These are phyloP conservation scores for Radiomyces spectabilis DNA, from an alignment of 192 early-diverging fungal species.

Conservation along the genomic window DNA sequence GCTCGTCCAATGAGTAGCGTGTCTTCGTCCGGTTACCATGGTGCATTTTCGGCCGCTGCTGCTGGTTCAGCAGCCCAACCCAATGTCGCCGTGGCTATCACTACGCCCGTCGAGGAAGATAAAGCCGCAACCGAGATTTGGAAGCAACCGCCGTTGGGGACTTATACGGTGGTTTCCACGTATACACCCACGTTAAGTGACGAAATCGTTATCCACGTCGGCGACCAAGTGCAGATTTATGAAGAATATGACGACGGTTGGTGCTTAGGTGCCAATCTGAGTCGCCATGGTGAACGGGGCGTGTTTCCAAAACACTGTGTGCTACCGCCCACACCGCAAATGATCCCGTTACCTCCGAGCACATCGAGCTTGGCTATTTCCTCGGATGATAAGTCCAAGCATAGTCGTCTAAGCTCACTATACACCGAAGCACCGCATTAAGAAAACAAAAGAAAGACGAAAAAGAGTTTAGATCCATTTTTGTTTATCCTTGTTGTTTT, in stretches of 20 bases:
- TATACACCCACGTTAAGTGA: constrained; percentile 48
- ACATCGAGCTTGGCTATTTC: too few relatives aligned
- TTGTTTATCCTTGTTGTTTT: too few relatives aligned
- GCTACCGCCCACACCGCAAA: too few relatives aligned
- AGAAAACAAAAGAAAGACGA: too few relatives aligned
- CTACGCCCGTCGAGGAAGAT: background rate
- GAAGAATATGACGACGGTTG: constrained; percentile 55
- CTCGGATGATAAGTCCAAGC: too few relatives aligned
- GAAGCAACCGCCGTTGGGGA: constrained; percentile 30
- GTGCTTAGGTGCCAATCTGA: constrained; percentile 45
- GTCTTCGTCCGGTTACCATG: background rate
- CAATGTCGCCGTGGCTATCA: background rate
- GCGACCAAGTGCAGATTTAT: constrained; percentile 44
- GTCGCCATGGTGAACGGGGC: constrained; percentile 35
- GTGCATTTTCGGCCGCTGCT: background rate
- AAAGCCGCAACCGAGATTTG: constrained; percentile 1
- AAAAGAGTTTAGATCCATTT: too few relatives aligned
- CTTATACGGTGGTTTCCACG: constrained; percentile 34
- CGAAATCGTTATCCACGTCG: constrained; percentile 45
- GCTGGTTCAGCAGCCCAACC: constrained; percentile 2
- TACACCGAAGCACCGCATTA: too few relatives aligned
- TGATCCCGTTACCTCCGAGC: too few relatives aligned
- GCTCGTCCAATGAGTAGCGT: constrained; percentile 18
- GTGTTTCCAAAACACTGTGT: constrained; percentile 51
- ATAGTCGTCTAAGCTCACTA: too few relatives aligned